These are phyloP conservation scores for Isoetes taiwanensis DNA, from an alignment of 75 land plant species.

Conservation along the genomic window DNA sequence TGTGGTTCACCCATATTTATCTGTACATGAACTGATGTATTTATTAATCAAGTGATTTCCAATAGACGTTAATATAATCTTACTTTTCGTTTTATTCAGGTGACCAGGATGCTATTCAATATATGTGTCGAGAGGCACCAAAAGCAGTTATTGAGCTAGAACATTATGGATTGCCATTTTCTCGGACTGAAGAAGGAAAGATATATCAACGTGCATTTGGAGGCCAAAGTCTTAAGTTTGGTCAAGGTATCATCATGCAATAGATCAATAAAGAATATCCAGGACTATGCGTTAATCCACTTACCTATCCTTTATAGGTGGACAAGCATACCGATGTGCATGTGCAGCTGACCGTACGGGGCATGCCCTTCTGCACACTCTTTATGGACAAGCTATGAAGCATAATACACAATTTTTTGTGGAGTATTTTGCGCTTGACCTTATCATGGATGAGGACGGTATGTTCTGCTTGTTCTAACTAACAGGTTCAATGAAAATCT, in stretches of 20 bases:
- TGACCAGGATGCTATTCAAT: conserved; percentile 98
- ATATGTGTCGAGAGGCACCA: conserved; percentile 98
- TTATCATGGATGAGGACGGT: conserved; percentile 79
- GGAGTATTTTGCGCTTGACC: conserved; percentile 93
- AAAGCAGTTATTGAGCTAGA: conserved; percentile 95
- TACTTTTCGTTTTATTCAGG: conserved; percentile 38
- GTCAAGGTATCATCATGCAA: conserved; percentile 47
- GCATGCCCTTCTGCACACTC: conserved; percentile 85
- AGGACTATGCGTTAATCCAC: neutral
- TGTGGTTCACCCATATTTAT: neutral
- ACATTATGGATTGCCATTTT: conserved; percentile 91
- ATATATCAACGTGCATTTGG: conserved; percentile 99
- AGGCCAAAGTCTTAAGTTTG: conserved; percentile 92
- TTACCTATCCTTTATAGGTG: conserved; percentile 37
- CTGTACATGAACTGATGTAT: neutral
- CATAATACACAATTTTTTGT: conserved; percentile 98
- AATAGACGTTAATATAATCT: no score
- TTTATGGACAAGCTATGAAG: conserved; percentile 96
- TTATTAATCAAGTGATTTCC: no score
- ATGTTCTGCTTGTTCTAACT: conserved; percentile 1
- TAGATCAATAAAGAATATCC: neutral
- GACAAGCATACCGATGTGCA: conserved; percentile 98
- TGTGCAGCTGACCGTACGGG: conserved; percentile 99
- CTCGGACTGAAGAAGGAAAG: conserved; percentile 92
- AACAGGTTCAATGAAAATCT: neutral